Evolutionary conservation across 495 filamentous ascomycete genomes (phyloP), one percentile per base, ranked within the genome.

Genomic region (Pyrenopolyporus hunteri): DNA sequence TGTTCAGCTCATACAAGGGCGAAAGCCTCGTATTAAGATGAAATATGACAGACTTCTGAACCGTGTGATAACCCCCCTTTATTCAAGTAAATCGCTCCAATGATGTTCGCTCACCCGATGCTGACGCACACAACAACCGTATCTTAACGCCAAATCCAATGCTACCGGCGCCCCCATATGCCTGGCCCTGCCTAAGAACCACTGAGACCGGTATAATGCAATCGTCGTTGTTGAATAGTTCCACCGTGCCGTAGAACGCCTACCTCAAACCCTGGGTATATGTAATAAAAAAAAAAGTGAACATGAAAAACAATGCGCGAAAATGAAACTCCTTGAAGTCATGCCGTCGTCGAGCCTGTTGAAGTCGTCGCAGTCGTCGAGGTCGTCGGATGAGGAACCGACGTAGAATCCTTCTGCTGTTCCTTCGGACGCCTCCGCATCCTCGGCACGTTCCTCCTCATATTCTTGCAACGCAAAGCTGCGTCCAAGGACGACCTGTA

Each of bases 401-500:
- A 42, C 2, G 66, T 23, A 2, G 66, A 49, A n/a, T 66, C 48
- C 29, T 65, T 44, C 20, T 47, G 28, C 17, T 54, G 50, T 16
- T 47, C 19, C 49, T 65, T 73, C 14, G 65, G 64, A 43, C 76
- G 72, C 57, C 66, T 73, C 1, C 78, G 72, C 78, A 80, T 78
- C 33, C 76, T 68, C 23, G 76, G 76, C 31, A 69, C 64, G 35
- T 56, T 77, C 59, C 67, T 71, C 35, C 73, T 74, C 60, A 79
- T 72, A 26, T 77, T 77, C 31, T 70, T 71, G 42, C 76, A 79
- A 23, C 72, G 62, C 45, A 74, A 46, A 16, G 76, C 78, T 11
- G 71, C 75, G 37, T 80, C 77, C 6, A 70, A 40, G 0, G 77
- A 76, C 14, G 76, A 64, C 32, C 73, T 71, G 37, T 75, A 80